Percentiles rank a stretch among this genome's conserved stretches.
Conservation (phyloP, 495 filamentous ascomycete genomes). For the Penicillium coffeae region DNA sequence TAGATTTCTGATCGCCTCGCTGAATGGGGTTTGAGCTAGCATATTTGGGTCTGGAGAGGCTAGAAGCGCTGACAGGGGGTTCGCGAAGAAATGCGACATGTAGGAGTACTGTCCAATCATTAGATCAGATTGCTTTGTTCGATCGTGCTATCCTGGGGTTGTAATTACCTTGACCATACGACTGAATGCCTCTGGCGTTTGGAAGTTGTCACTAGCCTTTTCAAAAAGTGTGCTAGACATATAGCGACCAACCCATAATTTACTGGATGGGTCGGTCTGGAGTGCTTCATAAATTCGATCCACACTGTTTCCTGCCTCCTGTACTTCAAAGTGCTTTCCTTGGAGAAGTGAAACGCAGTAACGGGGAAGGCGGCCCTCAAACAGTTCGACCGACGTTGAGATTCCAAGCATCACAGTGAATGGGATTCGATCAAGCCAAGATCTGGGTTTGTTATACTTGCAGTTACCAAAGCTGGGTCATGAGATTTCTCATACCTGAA, state of each 20-base stretch:
- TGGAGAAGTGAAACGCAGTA: conserved; percentile 64
- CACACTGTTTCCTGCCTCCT: conserved; percentile 67
- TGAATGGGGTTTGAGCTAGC: conserved; percentile 49
- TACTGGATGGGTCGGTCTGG: conserved; percentile 50
- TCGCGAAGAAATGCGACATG: conserved; percentile 95
- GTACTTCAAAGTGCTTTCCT: conserved; percentile 81
- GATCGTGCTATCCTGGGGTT: not conserved
- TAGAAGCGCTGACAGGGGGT: conserved; percentile 71
- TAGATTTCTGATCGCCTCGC: conserved; percentile 72
- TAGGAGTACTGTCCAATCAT: conserved; percentile 66
- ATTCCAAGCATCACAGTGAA: conserved; percentile 85
- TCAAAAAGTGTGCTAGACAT: conserved; percentile 63
- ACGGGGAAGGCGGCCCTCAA: conserved; percentile 79
- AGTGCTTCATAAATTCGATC: conserved; percentile 74
- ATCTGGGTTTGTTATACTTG: conserved; percentile 46
- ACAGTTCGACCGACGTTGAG: conserved; percentile 84
- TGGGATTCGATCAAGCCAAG: conserved; percentile 85
- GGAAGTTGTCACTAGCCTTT: conserved; percentile 79
- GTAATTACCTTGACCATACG: conserved; percentile 69
- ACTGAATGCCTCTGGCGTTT: conserved; percentile 76
- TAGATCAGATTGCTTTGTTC: conserved; percentile 5
- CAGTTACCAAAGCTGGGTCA: not conserved
- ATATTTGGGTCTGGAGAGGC: conserved; percentile 28
- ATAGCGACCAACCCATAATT: conserved; percentile 65
- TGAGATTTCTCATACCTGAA: conserved; percentile 56